Base-by-base conservation (phyloP, 2,329 filamentous ascomycete genomes). In the Aspergillus hortae region DNA sequence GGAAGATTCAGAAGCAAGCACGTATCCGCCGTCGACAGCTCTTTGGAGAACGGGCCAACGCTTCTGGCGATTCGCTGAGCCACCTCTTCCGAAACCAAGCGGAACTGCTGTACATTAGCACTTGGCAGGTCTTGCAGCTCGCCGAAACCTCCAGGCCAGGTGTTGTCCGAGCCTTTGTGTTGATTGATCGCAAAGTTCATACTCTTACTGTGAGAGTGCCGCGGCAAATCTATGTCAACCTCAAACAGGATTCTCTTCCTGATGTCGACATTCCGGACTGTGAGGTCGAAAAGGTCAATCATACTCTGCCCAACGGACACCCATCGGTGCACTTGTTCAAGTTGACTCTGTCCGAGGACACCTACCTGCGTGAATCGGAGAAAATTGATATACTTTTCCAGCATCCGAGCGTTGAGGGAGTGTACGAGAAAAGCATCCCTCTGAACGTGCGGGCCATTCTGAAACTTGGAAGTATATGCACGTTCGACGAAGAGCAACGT, bases 1-100 rank as follows among this genome's bases (percentile, higher is more conserved):
- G 94, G 94, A 96, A 92, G 75, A 87, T 97, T 35, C 94, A 99
- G 68, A 95, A 91, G 66, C 88, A 95, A 68, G 91, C 92, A 32
- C 85, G 94, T 19, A 80, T 87, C 54, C 86, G 92, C 41, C 82
- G 95, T 57, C 84, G 92, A 45, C 94, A 99, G 68, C 78, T 99
- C 1, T 99, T 99, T 63, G 94, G 94, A 54, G 92, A 99, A 63
- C 86, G 88, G 52, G 82, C 86, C 10, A 78, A 78, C 45, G 76
- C 81, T 61, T 75, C 80, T 12, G 77, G 79, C 2, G 83, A 87
- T 65, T 79, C 80, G 0, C 78, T 88, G 58, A 87, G 86, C 51
- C 81, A 80, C 38, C 83, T 88, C 65, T 96, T 99, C 79, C 85
- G 92, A 66, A 95, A 94, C 60, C 92, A 96, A 68, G 92, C 92